Evolutionary conservation across 805 yeast species (phyloP).

Genomic region (Wickerhamomyces xylosicus): DNA sequence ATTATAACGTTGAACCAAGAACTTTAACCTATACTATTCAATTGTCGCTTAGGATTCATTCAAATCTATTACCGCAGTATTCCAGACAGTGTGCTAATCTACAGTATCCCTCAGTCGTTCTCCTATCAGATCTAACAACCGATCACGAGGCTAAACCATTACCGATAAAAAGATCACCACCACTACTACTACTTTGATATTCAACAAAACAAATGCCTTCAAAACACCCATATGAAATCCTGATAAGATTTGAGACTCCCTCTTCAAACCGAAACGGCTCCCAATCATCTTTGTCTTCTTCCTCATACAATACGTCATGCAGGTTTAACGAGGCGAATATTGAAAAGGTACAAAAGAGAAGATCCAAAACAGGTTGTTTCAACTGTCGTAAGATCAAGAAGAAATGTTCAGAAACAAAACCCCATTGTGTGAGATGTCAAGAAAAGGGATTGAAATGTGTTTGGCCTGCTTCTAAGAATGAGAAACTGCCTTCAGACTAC

Average conservation of each 20-base stretch:
- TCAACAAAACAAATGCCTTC: not conserved
- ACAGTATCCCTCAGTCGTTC: too few species aligned
- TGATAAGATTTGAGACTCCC: conserved; percentile 2
- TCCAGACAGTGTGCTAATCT: too few species aligned
- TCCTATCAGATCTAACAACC: too few species aligned
- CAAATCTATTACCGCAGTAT: too few species aligned
- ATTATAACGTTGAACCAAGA: too few species aligned
- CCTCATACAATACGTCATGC: too few species aligned
- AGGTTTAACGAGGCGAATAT: too few species aligned
- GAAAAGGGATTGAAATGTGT: conserved; percentile 21
- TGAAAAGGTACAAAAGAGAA: conserved; percentile 3
- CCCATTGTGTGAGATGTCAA: conserved; percentile 31
- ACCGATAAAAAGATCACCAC: too few species aligned
- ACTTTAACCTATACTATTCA: too few species aligned
- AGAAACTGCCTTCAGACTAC: conserved; percentile 13
- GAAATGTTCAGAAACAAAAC: conserved; percentile 48
- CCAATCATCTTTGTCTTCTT: too few species aligned
- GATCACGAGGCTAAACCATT: too few species aligned
- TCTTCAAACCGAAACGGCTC: not conserved
- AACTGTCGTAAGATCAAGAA: conserved; percentile 43
- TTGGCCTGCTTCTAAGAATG: conserved; percentile 14
- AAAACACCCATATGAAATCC: conserved; percentile 7
- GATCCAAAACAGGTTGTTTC: conserved; percentile 14
- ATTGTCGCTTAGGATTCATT: too few species aligned
- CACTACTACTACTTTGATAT: not conserved